Base-by-base conservation (phyloP, 768 basidiomycete genomes). In the Trametes villosa region DNA sequence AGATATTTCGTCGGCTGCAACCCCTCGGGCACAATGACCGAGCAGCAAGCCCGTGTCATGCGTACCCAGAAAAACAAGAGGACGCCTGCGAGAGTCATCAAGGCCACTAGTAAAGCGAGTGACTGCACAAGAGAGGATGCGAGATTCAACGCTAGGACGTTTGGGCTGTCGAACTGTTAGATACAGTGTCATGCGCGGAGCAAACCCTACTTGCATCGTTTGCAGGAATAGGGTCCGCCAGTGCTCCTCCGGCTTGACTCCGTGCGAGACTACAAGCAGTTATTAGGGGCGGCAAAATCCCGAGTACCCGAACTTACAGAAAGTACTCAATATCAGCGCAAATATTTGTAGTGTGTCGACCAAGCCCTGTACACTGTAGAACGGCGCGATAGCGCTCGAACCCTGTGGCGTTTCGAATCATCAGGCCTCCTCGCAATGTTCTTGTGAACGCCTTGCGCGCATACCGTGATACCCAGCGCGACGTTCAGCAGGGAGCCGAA, bases 121-220 rank as follows among this genome's bases (percentile, higher is more conserved):
- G 88, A 86, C 67, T 85, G 79, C 15, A 81, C 74, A 18, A 86
- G 74, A 6, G 83, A 81, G 0, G 86, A 79, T 0, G 83, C 85
- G 58, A 93, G 86, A 69, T 92, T 91, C 53, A 92, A 76, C 11
- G 89, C 89, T 36, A 92, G 75, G 20, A 91, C 68, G 61, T 91
- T 90, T 3, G 91, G 91, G 60, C 90, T 88, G 15, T 47, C 18
- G 47, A 17, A 59, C 15, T 17, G 63, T 65, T 56, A 64, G 59
- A 9, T 26, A 33, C 12, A 26, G 5, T 31, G 22, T 26, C 30
- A 45, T 52, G 17, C 56, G 36, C 27, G 12, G 9, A 48, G 36
- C 9, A n/a, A 1, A 51, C 44, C 54, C 17, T 13, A 70, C 86
- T 67, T 56, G 89, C 88, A 90, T 88, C 29, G 81, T 89, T 18